Evolutionary conservation across 768 basidiomycete species (phyloP).

Genomic region (Leucosporidium yakuticum): DNA sequence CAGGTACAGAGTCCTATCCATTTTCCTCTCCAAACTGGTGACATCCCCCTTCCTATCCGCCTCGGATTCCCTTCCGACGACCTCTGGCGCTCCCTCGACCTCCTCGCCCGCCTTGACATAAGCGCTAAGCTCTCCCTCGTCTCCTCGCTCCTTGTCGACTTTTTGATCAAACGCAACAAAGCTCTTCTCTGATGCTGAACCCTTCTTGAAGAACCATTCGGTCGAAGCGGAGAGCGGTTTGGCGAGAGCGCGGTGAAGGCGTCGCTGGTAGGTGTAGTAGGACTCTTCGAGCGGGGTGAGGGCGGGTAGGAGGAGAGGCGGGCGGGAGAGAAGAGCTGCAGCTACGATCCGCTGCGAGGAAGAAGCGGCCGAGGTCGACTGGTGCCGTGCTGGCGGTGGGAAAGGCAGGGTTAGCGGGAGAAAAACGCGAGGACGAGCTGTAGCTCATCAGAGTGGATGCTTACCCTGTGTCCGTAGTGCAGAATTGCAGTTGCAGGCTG

Average conservation of each 20-base stretch:
- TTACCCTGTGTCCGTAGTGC: too few relatives aligned
- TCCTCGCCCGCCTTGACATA: conserved; percentile 49
- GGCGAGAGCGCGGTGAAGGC: conserved; percentile 32
- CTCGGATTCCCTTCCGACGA: conserved; percentile 44
- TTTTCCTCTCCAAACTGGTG: conserved; percentile 71
- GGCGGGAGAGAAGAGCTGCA: conserved; percentile 34
- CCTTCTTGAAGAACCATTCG: conserved; percentile 37
- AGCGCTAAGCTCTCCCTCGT: conserved; percentile 49
- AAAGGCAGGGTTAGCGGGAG: background rate
- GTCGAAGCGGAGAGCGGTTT: conserved; percentile 25
- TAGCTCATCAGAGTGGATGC: background rate
- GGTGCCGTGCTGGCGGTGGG: too few relatives aligned
- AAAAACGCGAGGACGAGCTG: background rate
- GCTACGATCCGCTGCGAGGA: conserved; percentile 33
- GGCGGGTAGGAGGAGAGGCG: conserved; percentile 31
- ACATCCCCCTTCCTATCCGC: conserved; percentile 59
- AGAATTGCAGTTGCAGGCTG: too few relatives aligned
- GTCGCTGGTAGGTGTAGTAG: conserved; percentile 38
- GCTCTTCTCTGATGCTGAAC: conserved; percentile 41
- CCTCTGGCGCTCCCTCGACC: conserved; percentile 48
- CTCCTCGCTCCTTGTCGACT: conserved; percentile 40
- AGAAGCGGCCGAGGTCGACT: background rate
- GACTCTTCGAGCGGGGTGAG: conserved; percentile 34
- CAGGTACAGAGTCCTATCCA: conserved; percentile 83
- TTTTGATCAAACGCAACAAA: conserved; percentile 39